These are phyloP conservation scores for Coccomyxa sp. DNA, from an alignment of 139 green algal genomes.

Conservation along the genomic window DNA sequence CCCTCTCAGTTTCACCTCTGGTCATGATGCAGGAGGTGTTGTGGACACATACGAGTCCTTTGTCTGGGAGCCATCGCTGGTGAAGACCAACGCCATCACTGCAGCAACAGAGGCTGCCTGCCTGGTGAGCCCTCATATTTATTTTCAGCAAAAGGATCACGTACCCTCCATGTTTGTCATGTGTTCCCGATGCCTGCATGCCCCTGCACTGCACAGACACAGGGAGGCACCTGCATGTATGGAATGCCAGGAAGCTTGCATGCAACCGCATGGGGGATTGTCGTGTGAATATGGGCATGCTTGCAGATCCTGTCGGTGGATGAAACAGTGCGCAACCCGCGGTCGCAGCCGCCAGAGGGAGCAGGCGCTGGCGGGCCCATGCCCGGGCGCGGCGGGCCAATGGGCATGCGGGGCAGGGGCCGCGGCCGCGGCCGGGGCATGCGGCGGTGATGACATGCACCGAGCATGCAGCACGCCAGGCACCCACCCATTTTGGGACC, in stretches of 20 bases:
- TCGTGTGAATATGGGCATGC: not conserved
- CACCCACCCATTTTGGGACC: too few relatives aligned
- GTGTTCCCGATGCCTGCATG: not conserved
- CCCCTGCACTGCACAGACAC: too few relatives aligned
- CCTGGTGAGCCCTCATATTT: constrained; percentile 76
- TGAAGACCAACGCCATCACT: constrained; percentile 93
- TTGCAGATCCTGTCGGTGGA: constrained; percentile 78
- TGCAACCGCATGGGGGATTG: too few relatives aligned
- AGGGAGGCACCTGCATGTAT: too few relatives aligned
- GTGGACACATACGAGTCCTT: constrained; percentile 91
- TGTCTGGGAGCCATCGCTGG: constrained; percentile 94
- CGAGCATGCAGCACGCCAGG: too few relatives aligned
- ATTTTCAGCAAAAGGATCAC: too few relatives aligned
- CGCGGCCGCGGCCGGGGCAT: constrained; percentile 36
- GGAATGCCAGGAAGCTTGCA: too few relatives aligned
- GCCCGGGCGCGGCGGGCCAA: constrained; percentile 1
- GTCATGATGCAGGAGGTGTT: constrained; percentile 83
- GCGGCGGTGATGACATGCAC: constrained; percentile 47
- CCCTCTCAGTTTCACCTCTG: too few relatives aligned
- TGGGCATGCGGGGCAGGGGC: constrained; percentile 11
- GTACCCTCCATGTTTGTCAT: too few relatives aligned
- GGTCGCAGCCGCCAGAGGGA: constrained; percentile 11
- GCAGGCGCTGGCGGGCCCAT: not conserved
- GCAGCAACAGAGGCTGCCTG: constrained; percentile 92
- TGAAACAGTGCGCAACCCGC: constrained; percentile 78